Conservation (phyloP, 208 protist genomes). For the Leishmania tarentolae region DNA sequence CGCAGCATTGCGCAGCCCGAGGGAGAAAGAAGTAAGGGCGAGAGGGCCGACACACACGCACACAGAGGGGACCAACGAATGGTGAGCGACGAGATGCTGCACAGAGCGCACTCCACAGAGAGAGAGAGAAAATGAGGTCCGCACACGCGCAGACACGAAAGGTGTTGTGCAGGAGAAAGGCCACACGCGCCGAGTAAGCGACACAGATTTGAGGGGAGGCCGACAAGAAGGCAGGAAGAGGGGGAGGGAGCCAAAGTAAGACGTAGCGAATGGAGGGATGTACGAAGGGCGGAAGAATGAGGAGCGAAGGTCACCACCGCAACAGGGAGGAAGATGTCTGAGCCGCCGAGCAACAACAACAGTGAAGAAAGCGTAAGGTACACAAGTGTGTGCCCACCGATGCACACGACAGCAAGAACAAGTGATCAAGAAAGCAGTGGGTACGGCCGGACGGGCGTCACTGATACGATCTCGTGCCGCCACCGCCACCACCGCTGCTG, state of each 20-base stretch:
- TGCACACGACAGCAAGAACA: neutral
- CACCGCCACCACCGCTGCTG: neutral
- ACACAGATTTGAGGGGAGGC: neutral
- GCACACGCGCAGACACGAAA: neutral
- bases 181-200: neutral
- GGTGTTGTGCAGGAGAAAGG: neutral
- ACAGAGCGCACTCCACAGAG: too few species aligned
- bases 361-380: neutral
- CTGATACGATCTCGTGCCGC: neutral
- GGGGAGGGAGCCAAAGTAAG: too few species aligned
- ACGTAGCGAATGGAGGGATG: neutral
- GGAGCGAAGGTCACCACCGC: neutral
- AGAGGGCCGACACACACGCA: neutral
- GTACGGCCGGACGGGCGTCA: neutral
- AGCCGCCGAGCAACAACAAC: neutral
- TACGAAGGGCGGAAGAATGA: neutral
- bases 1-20: slow-evolving; percentile 1
- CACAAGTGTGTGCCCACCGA: too few species aligned
- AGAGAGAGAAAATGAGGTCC: too few species aligned
- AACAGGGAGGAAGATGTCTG: neutral
- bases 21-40: neutral
- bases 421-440: neutral
- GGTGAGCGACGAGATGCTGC: too few species aligned
- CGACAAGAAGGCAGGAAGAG: neutral
- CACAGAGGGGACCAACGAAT: too few species aligned